A percentile compares a stretch with the other conserved stretches of the same genome.
phyloP scores from a whole-genome alignment of 768 basidiomycete genomes.

The Punctularia strigosozonata region DNA sequence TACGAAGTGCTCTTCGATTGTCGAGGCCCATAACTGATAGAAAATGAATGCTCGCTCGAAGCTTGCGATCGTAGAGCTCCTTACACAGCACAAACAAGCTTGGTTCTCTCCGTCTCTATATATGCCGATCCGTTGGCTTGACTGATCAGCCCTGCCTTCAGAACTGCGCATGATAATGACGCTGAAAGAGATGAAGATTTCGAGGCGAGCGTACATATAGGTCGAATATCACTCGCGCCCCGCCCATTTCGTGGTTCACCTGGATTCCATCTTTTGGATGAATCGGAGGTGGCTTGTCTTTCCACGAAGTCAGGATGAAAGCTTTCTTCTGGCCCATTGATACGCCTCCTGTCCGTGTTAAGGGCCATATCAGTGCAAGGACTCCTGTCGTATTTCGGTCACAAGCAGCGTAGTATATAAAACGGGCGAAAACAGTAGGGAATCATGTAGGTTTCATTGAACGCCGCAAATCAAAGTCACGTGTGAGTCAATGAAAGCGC shows the following conservation, averaged over 20 bases:
- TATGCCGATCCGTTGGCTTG: constrained; percentile 97
- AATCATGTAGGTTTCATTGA: too few species aligned
- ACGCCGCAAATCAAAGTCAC: too few species aligned
- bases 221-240: constrained; percentile 54
- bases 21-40: constrained; percentile 74
- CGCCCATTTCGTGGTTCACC: constrained; percentile 39
- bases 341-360: constrained; percentile 76
- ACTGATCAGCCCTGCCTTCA: constrained; percentile 80
- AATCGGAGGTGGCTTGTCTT: constrained; percentile 17
- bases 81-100: constrained; percentile 94
- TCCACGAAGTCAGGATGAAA: constrained; percentile 48
- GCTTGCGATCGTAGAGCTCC: constrained; percentile 19
- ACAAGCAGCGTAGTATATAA: too few species aligned
- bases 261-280: constrained; percentile 16
- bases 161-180: constrained; percentile 36
- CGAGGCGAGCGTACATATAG: constrained; percentile 57
- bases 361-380: too few species aligned
- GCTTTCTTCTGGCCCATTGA: constrained; percentile 86
- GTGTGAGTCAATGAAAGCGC: too few species aligned
- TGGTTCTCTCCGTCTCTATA: constrained; percentile 84
- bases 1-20: constrained; percentile 74
- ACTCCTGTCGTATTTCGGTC: too few species aligned
- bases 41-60: background rate
- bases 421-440: too few species aligned
- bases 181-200: background rate